Evolutionary conservation across 164 flowering plant genomes (phyloP).

Genomic region (Macadamia integrifolia): DNA sequence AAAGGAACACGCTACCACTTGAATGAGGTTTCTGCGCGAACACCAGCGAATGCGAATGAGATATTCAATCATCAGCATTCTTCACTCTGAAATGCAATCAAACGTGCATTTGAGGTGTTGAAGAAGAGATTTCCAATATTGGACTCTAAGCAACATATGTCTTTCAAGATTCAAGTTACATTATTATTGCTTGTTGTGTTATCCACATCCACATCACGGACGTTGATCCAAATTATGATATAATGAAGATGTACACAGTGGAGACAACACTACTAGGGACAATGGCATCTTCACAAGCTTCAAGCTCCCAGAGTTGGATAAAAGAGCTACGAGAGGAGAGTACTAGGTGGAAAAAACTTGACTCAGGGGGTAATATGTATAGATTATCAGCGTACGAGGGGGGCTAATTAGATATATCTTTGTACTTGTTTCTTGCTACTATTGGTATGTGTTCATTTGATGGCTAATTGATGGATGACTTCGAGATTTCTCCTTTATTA

Average conservation of each 20-base stretch:
- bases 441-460: no score
- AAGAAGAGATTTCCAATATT: background rate
- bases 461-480: background rate
- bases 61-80: no score
- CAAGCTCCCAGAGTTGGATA: no score
- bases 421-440: background rate
- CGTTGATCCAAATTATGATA: background rate
- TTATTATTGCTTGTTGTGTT: no score
- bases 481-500: no score
- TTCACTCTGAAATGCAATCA: no score
- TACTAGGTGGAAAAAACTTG: background rate
- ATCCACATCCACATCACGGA: background rate
- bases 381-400: no score
- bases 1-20: background rate
- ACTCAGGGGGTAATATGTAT: no score
- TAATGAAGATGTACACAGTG: no score
- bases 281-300: no score
- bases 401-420: no score
- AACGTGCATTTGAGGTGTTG: background rate
- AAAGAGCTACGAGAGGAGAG: background rate
- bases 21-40: background rate
- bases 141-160: background rate
- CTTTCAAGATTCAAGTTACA: background rate
- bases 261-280: no score
- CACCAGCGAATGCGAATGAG: background rate